Evolutionary conservation across 768 basidiomycete species (phyloP), one percentile per base, ranked within the genome.

Genomic region (Porpolomopsis calyptriformis): DNA sequence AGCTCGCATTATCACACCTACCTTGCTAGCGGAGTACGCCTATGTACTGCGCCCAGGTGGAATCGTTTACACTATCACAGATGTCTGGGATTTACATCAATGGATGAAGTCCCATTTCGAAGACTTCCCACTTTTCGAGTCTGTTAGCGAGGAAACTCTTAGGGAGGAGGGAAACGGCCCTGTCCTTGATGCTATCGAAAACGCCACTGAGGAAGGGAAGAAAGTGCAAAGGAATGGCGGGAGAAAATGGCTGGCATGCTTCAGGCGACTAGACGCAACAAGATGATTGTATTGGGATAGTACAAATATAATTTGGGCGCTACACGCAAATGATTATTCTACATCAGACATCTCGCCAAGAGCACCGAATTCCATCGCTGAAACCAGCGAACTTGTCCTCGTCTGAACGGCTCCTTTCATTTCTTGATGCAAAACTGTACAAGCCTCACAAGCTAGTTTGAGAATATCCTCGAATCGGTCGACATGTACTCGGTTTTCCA

Each of bases 21-120:
- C 94, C n/a, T 74, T 99, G 24, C 76, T 98, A 16, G 92, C 96
- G 20, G 96, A 99, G 60, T 99, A 99, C 54, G 94, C 96, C 4
- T 96, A 89, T 60, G 85, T 87, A 19, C 77, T 99, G 35, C 76
- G 78, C 22, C 87, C 87, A 0, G 93, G 92, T n/a, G 96, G 96
- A 5, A 83, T 94, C 57, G 74, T 98, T 20, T 99, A 98, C 68
- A 98, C 94, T 10, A 92, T 97, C 62, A 99, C 96, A 7, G 96
- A 99, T 56, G 96, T 99, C 29, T 72, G 78, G 53, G 92, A 97
- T 58, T 74, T 99, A 14, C 85, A 94, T 60, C 76, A 84, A 46
- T 99, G 96, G 96, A 97, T 97, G 90, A 80, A 77, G 44, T 68
- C 76, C 3, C 93, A 98, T 67, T 71, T 98, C n/a, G 77, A 77